A percentile compares a stretch with the other conserved stretches of the same genome.
phyloP scores from a whole-genome alignment of 306 rosid species.

The Sesbania bispinosa region DNA sequence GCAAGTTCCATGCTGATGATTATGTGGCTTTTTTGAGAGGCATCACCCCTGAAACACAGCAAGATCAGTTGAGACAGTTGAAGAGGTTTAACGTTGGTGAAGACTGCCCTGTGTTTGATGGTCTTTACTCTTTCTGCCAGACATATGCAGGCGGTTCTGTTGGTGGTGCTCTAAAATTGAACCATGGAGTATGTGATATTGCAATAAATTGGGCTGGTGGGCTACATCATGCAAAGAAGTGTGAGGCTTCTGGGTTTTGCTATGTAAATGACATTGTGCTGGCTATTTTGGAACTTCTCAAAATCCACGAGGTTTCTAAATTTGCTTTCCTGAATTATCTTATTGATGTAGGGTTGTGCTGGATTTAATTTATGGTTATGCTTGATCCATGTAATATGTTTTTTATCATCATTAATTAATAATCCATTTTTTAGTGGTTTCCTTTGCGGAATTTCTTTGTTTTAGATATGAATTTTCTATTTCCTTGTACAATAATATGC shows the following conservation, averaged over 20 bases:
- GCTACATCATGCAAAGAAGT: slow-evolving; percentile 50
- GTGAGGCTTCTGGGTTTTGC: slow-evolving; percentile 54
- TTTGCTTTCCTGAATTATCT: not conserved
- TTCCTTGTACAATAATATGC: not conserved
- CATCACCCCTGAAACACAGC: slow-evolving; percentile 53
- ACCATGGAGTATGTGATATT: slow-evolving; percentile 38
- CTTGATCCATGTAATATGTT: not conserved
- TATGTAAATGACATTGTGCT: slow-evolving; percentile 51
- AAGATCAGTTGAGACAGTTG: slow-evolving; percentile 43
- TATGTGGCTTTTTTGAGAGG: slow-evolving; percentile 45
- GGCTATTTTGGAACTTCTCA: slow-evolving; percentile 50
- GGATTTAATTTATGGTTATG: not conserved
- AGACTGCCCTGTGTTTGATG: slow-evolving; percentile 55
- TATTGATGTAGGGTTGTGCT: not conserved
- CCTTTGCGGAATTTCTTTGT: not conserved
- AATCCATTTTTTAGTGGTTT: not conserved
- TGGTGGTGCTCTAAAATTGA: slow-evolving; percentile 46
- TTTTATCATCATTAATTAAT: not conserved
- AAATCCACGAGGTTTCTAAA: slow-evolving; percentile 39
- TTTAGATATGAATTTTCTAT: not conserved
- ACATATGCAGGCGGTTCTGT: slow-evolving; percentile 53
- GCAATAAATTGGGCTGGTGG: slow-evolving; percentile 57
- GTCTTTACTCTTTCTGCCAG: slow-evolving; percentile 51
- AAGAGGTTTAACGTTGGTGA: slow-evolving; percentile 53
- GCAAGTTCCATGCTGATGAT: slow-evolving; percentile 52